Evolutionary conservation across 2,329 filamentous ascomycete genomes (phyloP), one percentile per base, ranked within the genome.

Genomic region (Pseudogymnoascus sp.): DNA sequence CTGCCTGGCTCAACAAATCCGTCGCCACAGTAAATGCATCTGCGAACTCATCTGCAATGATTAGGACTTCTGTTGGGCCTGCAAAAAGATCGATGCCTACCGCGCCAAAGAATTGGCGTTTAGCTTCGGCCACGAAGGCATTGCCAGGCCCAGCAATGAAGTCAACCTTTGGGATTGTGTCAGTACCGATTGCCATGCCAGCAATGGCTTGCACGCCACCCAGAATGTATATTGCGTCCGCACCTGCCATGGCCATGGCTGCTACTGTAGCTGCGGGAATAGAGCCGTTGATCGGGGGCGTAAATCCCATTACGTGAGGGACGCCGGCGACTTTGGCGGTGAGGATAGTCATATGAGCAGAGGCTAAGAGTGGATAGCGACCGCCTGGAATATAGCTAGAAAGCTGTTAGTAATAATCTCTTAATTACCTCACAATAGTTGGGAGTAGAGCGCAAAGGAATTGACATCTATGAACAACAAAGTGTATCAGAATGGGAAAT

Each of bases 291-390:
- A 81, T 81, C 0, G 81, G 82, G 3, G 81, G 81, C 5, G 81
- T 84, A 69, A 78, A 82, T 11, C 72, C 80, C 5, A 81, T 75
- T 3, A 83, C 80, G 60, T 78, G 71, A n/a, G 72, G 72, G 1
- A 83, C 80, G 2, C 81, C 81, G 4, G 81, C 81, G 3, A 79
- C 78, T 67, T 83, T 83, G 21, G 81, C 81, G 0, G 81, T 83
- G 3, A 82, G 69, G 56, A 83, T 82, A 1, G 81, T 83, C 81
- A 83, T 83, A 68, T 83, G 81, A 2, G 79, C 79, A 6, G 77
- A 80, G 1, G 81, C 81, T 2, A 83, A 77, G 2, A 83, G 74
- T 0, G 81, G 79, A 46, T 40, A 69, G 64, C 16, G 69, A 40
- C 63, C 31, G 40, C 7, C 18, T 49, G 25, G 42, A n/a, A 18